These are phyloP conservation scores for Metarhizium anisopliae DNA, from an alignment of 2,329 filamentous ascomycete genomes.

Conservation along the genomic window DNA sequence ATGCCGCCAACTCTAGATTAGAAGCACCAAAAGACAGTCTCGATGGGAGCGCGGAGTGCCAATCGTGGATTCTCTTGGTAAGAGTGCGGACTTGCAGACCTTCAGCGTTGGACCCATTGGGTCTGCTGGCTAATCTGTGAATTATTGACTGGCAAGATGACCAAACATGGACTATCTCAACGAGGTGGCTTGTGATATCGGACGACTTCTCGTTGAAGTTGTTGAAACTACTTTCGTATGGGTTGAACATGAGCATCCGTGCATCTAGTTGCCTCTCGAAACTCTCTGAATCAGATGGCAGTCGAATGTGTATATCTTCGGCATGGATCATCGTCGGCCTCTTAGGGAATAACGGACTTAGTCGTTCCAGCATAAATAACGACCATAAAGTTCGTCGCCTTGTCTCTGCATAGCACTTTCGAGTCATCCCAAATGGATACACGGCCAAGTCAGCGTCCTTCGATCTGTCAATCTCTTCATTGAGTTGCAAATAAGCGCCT, in stretches of 20 bases:
- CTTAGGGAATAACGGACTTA: constrained; percentile 48
- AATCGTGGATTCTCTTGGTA: constrained; percentile 39
- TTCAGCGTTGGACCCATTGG: too few relatives aligned
- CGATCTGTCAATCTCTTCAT: too few relatives aligned
- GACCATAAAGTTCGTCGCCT: too few relatives aligned
- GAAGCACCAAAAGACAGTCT: constrained; percentile 43
- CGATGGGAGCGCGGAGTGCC: constrained; percentile 47
- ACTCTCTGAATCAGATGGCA: constrained; percentile 51
- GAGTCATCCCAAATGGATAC: too few relatives aligned
- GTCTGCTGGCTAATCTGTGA: too few relatives aligned
- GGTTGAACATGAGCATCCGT: constrained; percentile 52
- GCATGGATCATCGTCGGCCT: constrained; percentile 47
- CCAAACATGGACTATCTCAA: constrained; percentile 57
- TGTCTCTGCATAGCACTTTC: too few relatives aligned
- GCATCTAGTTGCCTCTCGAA: constrained; percentile 54
- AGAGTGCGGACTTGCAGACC: too few relatives aligned
- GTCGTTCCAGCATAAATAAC: constrained; percentile 59
- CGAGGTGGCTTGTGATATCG: constrained; percentile 50
- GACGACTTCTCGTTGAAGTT: constrained; percentile 19
- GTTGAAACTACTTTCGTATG: constrained; percentile 21
- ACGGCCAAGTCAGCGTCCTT: too few relatives aligned
- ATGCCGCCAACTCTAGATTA: constrained; percentile 48
- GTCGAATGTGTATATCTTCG: constrained; percentile 56
- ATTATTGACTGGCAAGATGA: constrained; percentile 44
- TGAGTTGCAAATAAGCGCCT: too few relatives aligned